Evolutionary conservation across 768 basidiomycete species (phyloP).

Genomic region (Tricholoma saponaceum): DNA sequence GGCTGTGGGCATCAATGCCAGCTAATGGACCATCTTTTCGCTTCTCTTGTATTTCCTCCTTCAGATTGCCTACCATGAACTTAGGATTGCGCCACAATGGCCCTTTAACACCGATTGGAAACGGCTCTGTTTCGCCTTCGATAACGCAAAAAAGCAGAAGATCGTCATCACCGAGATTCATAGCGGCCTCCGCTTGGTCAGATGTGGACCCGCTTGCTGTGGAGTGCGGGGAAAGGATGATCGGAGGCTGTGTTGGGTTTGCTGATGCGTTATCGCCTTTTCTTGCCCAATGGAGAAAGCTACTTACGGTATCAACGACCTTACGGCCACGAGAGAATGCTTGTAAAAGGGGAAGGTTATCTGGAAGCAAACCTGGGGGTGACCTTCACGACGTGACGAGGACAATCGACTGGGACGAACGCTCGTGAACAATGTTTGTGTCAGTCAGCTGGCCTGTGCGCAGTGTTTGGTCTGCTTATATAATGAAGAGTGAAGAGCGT

Average conservation of each 20-base stretch:
- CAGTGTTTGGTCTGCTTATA: too few species aligned
- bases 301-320: too few species aligned
- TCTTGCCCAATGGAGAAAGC: too few species aligned
- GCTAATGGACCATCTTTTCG: conserved; percentile 8
- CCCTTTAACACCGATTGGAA: conserved; percentile 6
- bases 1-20: conserved; percentile 6
- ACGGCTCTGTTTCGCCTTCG: conserved; percentile 10
- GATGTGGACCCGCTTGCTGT: background rate
- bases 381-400: background rate
- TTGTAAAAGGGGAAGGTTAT: too few species aligned
- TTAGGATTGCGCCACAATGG: conserved; percentile 8
- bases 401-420: background rate
- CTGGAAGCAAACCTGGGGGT: background rate
- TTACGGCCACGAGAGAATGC: too few species aligned
- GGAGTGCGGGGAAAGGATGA: background rate
- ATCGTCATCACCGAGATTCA: conserved; percentile 5
- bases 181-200: conserved; percentile 4
- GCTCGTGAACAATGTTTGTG: conserved; percentile 4
- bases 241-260: background rate
- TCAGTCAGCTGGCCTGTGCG: background rate
- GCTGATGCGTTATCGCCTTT: background rate
- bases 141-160: conserved; percentile 9
- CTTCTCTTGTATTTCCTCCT: conserved; percentile 8
- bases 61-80: conserved; percentile 7
- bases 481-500: too few species aligned